Evolutionary conservation across 1,139 yeast genomes (phyloP).

Genomic region (Kurtzmaniella natalensis): DNA sequence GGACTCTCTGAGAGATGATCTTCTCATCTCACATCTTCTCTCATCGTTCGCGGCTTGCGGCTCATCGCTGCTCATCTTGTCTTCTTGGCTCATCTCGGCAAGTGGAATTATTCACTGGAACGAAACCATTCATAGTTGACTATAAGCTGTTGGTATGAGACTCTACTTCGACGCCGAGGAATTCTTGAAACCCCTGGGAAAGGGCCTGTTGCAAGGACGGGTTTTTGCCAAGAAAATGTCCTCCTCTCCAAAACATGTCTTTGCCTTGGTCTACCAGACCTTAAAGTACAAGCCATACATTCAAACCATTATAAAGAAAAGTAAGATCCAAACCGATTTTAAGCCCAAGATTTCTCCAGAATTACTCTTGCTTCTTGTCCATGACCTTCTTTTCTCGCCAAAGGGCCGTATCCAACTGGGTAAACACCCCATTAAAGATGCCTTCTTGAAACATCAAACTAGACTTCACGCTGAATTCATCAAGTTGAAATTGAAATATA

Average conservation of each 20-base stretch:
- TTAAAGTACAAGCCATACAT: constrained; percentile 65
- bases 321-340: constrained; percentile 52
- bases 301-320: constrained; percentile 55
- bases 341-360: constrained; percentile 39
- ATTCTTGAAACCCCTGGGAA: constrained; percentile 28
- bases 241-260: constrained; percentile 69
- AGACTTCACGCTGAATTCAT: constrained; percentile 78
- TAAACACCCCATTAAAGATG: constrained; percentile 81
- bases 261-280: constrained; percentile 77
- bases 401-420: constrained; percentile 86
- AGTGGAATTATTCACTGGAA: no score
- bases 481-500: constrained; percentile 68
- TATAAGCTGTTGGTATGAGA: constrained; percentile 38
- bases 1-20: no score
- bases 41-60: no score
- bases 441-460: constrained; percentile 71
- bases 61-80: no score
- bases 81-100: no score
- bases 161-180: constrained; percentile 61
- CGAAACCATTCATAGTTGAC: background rate
- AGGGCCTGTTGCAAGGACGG: constrained; percentile 54
- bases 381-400: constrained; percentile 74
- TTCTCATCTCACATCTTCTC: no score
- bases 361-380: constrained; percentile 62
- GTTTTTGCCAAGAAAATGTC: constrained; percentile 47